Base-by-base conservation (phyloP, 164 flowering plant species). In the Aristolochia californica region DNA sequence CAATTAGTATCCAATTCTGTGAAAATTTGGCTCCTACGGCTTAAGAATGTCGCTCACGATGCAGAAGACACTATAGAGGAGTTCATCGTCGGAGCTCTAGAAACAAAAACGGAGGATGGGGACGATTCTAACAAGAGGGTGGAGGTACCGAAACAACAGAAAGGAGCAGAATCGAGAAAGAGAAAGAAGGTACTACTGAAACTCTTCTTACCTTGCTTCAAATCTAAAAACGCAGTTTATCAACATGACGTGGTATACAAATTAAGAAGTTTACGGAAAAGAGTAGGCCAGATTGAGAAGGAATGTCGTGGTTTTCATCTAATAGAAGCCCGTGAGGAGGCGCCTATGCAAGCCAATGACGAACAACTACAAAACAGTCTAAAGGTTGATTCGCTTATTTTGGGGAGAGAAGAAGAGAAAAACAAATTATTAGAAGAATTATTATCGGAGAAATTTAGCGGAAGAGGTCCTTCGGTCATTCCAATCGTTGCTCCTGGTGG, bases 401-500 rank as follows among this genome's bases (percentile, higher is more conserved):
- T 60, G 8, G 62, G 62, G 5, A 49, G 62, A 22, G 47, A 23
- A 21, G 25, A 12, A 13, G 61, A 47, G 1, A 21, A 40, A 14
- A 27, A 48, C 10, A 12, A 18, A 20, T 21, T 58, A 22, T 7
- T 28, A 48, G 38, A 58, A 14, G 30, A 10, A n/a, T n/a, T 20
- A 23, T 38, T 27, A 40, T 47, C n/a, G 3, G 4, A 16, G 28
- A 50, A 20, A 15, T 20, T 16, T 18, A 5, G 38, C 12, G 16
- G 12, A 12, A n/a, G 14, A 12, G 21, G 38, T 30, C 5, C 50
- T 23, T 8, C 48, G 2, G 66, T 63, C 13, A 22, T 63, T 45
- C n/a, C 66, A 8, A 56, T 63, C 47, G 55, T 56, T 9, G 66
- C 60, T 11, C 34, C 56, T 54, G 66, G 55, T 2, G 66, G 66